Evolutionary conservation across 2,329 filamentous ascomycete species (phyloP).

Genomic region (Beauveria varroae): DNA sequence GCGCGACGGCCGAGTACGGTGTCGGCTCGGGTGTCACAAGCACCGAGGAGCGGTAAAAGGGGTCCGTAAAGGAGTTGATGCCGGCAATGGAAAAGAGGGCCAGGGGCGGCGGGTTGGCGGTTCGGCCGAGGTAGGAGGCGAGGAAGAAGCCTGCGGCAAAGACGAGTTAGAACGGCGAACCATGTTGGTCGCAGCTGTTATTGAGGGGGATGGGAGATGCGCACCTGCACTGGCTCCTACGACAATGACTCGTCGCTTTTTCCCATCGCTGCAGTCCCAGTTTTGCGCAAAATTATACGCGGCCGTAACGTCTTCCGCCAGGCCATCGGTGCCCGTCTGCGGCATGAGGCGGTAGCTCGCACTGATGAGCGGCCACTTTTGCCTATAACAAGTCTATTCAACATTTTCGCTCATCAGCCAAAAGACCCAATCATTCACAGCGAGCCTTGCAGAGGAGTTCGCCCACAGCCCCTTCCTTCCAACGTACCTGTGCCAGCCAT

Average conservation of each 20-base stretch:
- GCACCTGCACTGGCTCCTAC: slow-evolving; percentile 28
- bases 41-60: slow-evolving; percentile 28
- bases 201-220: not conserved
- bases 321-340: slow-evolving; percentile 20
- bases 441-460: too few relatives aligned
- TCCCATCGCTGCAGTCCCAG: slow-evolving; percentile 13
- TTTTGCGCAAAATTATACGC: slow-evolving; percentile 25
- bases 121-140: slow-evolving; percentile 22
- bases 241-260: slow-evolving; percentile 21
- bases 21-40: slow-evolving; percentile 22
- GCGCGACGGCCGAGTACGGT: slow-evolving; percentile 17
- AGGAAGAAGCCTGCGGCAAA: slow-evolving; percentile 24
- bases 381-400: slow-evolving; percentile 21
- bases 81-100: slow-evolving; percentile 28
- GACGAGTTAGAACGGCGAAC: too few relatives aligned
- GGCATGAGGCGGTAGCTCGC: slow-evolving; percentile 29
- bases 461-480: not conserved
- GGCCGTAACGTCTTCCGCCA: slow-evolving; percentile 23
- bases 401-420: too few relatives aligned
- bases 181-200: too few relatives aligned
- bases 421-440: too few relatives aligned
- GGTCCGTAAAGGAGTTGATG: slow-evolving; percentile 28
- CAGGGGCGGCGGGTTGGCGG: slow-evolving; percentile 21
- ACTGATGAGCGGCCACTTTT: slow-evolving; percentile 28
- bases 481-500: slow-evolving; percentile 28